Evolutionary conservation across 129 eudicot genomes (phyloP).

Genomic region (Daucus carota): DH1_v3.0 NC_030381.2:28468001-28468500

Average conservation of each 20-base stretch:
- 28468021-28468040: neutral
- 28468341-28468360: constrained; percentile 76
- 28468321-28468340: constrained; percentile 92
- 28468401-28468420: constrained; percentile 91
- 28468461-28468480: constrained; percentile 86
- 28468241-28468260: constrained; percentile 11
- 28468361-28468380: constrained; percentile 78
- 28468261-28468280: neutral
- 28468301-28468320: constrained; percentile 60
- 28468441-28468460: constrained; percentile 77
- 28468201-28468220: constrained; percentile 97
- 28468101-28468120: neutral
- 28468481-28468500: constrained; percentile 21
- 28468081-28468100: neutral
- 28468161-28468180: constrained; percentile 99
- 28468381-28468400: constrained; percentile 57
- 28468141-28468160: constrained; percentile 88
- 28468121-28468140: neutral
- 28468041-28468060: neutral
- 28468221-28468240: constrained; percentile 42
- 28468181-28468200: constrained; percentile 79
- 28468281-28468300: constrained; percentile 1
- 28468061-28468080: neutral
- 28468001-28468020: constrained; percentile 23
- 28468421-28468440: constrained; percentile 87